phyloP scores from a whole-genome alignment of 139 green algal genomes.

The Dunaliella sp. region DNA sequence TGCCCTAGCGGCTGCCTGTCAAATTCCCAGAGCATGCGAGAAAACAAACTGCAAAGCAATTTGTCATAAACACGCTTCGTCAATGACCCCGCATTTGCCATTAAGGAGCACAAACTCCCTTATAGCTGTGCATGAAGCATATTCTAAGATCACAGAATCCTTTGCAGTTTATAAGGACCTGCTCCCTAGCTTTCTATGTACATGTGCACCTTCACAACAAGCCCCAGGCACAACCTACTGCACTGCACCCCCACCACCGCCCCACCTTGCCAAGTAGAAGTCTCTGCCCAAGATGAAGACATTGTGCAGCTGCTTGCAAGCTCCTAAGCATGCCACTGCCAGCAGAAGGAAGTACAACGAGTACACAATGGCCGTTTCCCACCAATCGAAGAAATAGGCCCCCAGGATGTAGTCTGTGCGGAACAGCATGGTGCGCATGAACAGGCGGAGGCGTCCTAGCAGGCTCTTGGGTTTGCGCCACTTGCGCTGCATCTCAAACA shows the following conservation, averaged over 20 bases:
- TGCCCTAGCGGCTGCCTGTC: no score
- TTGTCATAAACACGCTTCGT: no score
- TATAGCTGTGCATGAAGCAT: no score
- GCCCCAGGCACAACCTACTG: background rate
- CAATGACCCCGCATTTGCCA: no score
- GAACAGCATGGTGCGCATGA: background rate
- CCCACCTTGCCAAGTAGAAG: background rate
- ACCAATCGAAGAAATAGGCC: constrained; percentile 1
- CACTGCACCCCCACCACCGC: background rate
- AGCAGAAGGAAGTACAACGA: background rate
- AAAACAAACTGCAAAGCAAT: no score
- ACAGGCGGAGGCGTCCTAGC: background rate
- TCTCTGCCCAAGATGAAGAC: background rate
- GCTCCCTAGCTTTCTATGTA: no score
- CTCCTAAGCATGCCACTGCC: background rate
- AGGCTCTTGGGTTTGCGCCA: background rate
- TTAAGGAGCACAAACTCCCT: no score
- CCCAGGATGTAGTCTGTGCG: background rate
- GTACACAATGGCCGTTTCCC: background rate
- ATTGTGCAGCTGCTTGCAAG: background rate
- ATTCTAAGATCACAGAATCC: no score
- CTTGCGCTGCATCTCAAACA: background rate
- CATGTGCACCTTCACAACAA: no score
- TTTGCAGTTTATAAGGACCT: no score
- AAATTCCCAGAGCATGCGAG: no score